Evolutionary conservation across 2,329 filamentous ascomycete genomes (phyloP).

Genomic region (Talaromyces sp.): DNA sequence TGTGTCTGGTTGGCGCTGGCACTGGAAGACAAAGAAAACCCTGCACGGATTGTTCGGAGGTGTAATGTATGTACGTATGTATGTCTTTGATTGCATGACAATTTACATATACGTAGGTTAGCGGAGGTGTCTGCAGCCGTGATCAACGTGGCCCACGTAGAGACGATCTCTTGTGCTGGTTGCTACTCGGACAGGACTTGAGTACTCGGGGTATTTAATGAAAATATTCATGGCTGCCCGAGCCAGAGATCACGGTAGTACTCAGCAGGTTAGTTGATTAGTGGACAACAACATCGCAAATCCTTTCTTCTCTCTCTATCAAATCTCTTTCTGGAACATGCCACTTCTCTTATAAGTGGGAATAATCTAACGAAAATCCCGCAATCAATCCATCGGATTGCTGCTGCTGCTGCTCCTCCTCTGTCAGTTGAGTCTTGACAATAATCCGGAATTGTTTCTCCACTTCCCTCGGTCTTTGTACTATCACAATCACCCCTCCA

Average conservation of each 20-base stretch:
- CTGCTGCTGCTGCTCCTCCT: no score
- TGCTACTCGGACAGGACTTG: not conserved
- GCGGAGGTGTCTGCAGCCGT: not conserved
- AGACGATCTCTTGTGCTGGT: not conserved
- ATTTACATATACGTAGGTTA: not conserved
- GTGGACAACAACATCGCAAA: not conserved
- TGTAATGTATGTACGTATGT: constrained; percentile 1
- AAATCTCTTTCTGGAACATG: not conserved
- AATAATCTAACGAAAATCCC: not conserved
- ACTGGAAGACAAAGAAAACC: not conserved
- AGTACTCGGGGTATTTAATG: not conserved
- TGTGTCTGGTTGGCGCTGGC: not conserved
- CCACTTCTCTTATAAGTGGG: not conserved
- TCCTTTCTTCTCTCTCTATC: not conserved
- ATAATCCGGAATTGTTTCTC: not conserved
- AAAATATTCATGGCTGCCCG: constrained; percentile 15
- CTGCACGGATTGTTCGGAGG: constrained; percentile 6
- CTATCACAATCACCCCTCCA: constrained; percentile 6
- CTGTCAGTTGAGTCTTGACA: not conserved
- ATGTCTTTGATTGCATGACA: constrained; percentile 1
- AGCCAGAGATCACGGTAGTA: constrained; percentile 2
- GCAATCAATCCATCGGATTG: not conserved
- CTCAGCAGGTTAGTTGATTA: not conserved
- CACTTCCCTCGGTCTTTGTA: constrained; percentile 1
- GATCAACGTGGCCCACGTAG: constrained; percentile 21